A percentile compares a stretch with the other conserved stretches of the same genome.
Evolutionary conservation across 371 early-diverging fungal genomes (phyloP).

Genomic region (Mortierella sp.): DNA sequence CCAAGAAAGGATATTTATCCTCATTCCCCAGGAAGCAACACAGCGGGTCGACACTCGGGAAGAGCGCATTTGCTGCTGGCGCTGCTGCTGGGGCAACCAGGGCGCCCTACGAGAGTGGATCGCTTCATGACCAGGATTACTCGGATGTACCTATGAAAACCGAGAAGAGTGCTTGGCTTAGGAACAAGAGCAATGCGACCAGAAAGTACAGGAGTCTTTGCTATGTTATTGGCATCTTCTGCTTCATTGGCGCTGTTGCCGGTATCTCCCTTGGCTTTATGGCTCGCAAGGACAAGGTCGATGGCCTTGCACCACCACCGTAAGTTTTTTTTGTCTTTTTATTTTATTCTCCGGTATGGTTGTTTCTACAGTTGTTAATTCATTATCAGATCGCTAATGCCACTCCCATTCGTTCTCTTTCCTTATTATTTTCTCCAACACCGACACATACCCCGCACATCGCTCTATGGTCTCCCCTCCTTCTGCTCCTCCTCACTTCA

Average conservation of each 20-base stretch:
- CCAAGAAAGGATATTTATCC: neutral
- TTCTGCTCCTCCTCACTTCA: neutral
- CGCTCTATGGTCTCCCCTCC: neutral
- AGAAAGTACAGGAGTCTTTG: constrained; percentile 42
- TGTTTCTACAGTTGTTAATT: neutral
- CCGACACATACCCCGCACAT: neutral
- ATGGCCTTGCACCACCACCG: constrained; percentile 41
- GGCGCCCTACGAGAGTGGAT: constrained; percentile 4
- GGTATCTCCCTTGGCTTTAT: constrained; percentile 42
- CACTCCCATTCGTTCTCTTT: neutral
- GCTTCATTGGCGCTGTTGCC: constrained; percentile 24
- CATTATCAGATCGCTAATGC: neutral
- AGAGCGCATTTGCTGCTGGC: neutral
- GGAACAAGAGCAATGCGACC: constrained; percentile 30
- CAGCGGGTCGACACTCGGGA: neutral
- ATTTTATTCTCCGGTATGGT: neutral
- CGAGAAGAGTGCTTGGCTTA: constrained; percentile 38
- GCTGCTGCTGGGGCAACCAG: neutral
- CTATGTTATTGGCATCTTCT: constrained; percentile 30
- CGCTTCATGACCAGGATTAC: neutral
- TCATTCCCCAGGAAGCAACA: neutral
- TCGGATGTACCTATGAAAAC: neutral
- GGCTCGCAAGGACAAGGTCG: constrained; percentile 36
- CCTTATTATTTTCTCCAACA: neutral
- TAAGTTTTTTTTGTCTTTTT: constrained; percentile 7